Conservation (phyloP, 129 eudicot genomes). For the Heracleum sosnowskyi region DNA sequence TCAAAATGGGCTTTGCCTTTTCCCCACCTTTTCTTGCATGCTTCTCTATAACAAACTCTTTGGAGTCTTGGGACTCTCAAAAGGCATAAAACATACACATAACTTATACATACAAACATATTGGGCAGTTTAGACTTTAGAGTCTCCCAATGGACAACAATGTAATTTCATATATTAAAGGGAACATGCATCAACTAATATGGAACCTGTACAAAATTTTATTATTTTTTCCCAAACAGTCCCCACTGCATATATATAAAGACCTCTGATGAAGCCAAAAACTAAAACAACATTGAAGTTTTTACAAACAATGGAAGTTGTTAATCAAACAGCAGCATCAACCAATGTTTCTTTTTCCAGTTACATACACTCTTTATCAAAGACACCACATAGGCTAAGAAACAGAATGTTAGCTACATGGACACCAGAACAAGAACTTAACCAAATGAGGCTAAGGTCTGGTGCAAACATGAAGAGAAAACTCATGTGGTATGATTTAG, state of each 20-base stretch:
- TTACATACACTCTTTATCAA: constrained; percentile 45
- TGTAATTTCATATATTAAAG: constrained; percentile 3
- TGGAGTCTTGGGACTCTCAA: constrained; percentile 35
- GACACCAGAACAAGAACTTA: constrained; percentile 80
- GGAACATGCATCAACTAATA: constrained; percentile 3
- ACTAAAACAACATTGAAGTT: constrained; percentile 1
- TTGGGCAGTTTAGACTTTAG: constrained; percentile 7
- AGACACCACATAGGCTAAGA: constrained; percentile 53
- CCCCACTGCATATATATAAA: constrained; percentile 33
- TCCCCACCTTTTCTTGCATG: constrained; percentile 35
- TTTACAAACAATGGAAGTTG: constrained; percentile 25
- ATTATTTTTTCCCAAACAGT: background rate
- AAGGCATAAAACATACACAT: background rate
- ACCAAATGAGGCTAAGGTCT: constrained; percentile 76
- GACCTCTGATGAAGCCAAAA: constrained; percentile 16
- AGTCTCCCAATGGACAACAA: constrained; percentile 16
- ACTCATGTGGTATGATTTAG: constrained; percentile 62
- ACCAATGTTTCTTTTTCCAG: constrained; percentile 18
- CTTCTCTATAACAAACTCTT: constrained; percentile 30
- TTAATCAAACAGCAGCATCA: constrained; percentile 24
- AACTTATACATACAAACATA: constrained; percentile 10
- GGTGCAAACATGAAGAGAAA: constrained; percentile 87
- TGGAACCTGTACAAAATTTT: background rate
- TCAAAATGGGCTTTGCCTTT: constrained; percentile 28
- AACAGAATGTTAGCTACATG: constrained; percentile 65